Evolutionary conservation across 2,329 filamentous ascomycete genomes (phyloP).

Genomic region (Ampelomyces quisqualis): DNA sequence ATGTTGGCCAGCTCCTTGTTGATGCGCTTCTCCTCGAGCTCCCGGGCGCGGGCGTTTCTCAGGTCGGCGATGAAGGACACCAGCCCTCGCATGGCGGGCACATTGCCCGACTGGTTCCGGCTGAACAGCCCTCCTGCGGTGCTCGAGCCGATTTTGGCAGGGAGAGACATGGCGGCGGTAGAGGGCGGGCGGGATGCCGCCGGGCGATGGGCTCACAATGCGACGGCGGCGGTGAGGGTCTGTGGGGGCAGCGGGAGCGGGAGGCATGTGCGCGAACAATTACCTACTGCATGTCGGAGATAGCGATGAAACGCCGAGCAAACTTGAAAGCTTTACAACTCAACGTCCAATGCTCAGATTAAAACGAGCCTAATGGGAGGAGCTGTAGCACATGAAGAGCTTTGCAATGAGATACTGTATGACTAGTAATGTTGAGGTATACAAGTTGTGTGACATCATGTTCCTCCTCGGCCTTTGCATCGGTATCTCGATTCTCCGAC

Average conservation of each 20-base stretch:
- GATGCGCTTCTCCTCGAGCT: slow-evolving; percentile 97
- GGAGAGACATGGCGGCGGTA: slow-evolving; percentile 28
- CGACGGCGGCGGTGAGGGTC: slow-evolving; percentile 16
- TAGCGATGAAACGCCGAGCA: slow-evolving; percentile 20
- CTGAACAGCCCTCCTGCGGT: slow-evolving; percentile 45
- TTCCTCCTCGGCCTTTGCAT: too few relatives aligned
- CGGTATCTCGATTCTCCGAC: too few relatives aligned
- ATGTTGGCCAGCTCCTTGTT: slow-evolving; percentile 99
- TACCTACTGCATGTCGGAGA: slow-evolving; percentile 28
- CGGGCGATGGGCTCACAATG: slow-evolving; percentile 31
- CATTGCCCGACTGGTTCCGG: slow-evolving; percentile 46
- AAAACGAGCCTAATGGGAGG: too few relatives aligned
- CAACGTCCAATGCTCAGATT: too few relatives aligned
- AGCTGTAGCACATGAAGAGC: too few relatives aligned
- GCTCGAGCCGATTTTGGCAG: slow-evolving; percentile 42
- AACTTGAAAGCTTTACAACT: too few relatives aligned
- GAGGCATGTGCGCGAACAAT: too few relatives aligned
- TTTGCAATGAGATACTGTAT: too few relatives aligned
- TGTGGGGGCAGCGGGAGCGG: slow-evolving; percentile 25
- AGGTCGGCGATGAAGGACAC: slow-evolving; percentile 98
- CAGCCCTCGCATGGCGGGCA: slow-evolving; percentile 58
- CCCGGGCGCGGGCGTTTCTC: slow-evolving; percentile 88
- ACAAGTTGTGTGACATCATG: too few relatives aligned
- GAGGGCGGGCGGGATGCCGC: slow-evolving; percentile 37
- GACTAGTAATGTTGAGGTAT: too few relatives aligned